These are phyloP conservation scores for Leccinum subrobustum DNA, from an alignment of 1,284 basidiomycete genomes.

Conservation along the genomic window DNA sequence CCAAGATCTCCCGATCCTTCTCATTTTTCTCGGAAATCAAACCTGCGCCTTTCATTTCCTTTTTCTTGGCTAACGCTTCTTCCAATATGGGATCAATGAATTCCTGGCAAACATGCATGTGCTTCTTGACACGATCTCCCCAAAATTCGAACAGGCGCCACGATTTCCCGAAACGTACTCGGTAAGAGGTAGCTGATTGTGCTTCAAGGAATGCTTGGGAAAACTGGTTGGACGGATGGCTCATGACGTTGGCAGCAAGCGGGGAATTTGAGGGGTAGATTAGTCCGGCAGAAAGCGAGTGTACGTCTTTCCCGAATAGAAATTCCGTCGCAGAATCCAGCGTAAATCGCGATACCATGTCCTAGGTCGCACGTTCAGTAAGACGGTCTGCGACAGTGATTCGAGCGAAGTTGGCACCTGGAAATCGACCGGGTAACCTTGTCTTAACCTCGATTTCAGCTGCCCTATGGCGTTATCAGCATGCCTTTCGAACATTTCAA, in stretches of 20 bases:
- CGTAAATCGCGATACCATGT: slow-evolving; percentile 41
- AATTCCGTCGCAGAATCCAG: slow-evolving; percentile 43
- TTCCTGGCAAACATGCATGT: slow-evolving; percentile 34
- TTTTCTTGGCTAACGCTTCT: slow-evolving; percentile 32
- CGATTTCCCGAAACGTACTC: slow-evolving; percentile 20
- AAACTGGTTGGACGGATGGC: slow-evolving; percentile 35
- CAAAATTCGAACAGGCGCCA: slow-evolving; percentile 38
- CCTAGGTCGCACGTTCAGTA: slow-evolving; percentile 23
- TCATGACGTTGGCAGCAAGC: slow-evolving; percentile 3
- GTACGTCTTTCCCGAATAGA: slow-evolving; percentile 36
- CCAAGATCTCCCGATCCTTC: slow-evolving; percentile 20
- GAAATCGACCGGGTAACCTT: slow-evolving; percentile 51
- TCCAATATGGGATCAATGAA: slow-evolving; percentile 38
- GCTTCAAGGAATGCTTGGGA: slow-evolving; percentile 33
- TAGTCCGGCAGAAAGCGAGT: slow-evolving; percentile 31
- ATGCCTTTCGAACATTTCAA: slow-evolving; percentile 52
- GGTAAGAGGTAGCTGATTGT: slow-evolving; percentile 23
- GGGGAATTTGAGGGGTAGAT: slow-evolving; percentile 27
- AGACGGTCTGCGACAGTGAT: neutral
- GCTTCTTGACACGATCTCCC: slow-evolving; percentile 30
- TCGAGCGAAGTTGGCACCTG: slow-evolving; percentile 32
- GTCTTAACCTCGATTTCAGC: slow-evolving; percentile 39
- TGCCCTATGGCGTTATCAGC: slow-evolving; percentile 40
- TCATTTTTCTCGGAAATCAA: slow-evolving; percentile 11
- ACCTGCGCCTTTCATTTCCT: slow-evolving; percentile 13